A percentile compares a stretch with the other conserved stretches of the same genome.
Evolutionary conservation across 2,329 filamentous ascomycete genomes (phyloP).

Genomic region (Pestalotiopsis sp.): DNA sequence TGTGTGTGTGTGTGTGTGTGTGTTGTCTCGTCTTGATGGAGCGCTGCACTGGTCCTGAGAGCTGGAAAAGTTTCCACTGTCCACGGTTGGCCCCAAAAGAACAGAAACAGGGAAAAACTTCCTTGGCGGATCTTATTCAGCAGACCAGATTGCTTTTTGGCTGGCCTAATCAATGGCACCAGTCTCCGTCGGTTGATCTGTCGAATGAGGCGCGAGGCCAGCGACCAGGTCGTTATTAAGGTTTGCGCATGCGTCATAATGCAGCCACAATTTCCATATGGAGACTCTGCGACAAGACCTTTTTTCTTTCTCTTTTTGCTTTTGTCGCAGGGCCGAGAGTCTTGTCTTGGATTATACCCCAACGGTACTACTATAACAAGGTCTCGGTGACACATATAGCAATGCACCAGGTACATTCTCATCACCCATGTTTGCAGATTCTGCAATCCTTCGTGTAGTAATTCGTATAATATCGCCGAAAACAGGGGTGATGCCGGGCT

Average conservation of each 20-base stretch:
- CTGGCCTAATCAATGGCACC: neutral
- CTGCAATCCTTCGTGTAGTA: neutral
- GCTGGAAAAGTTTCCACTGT: neutral
- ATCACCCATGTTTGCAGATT: neutral
- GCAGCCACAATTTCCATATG: conserved; percentile 1
- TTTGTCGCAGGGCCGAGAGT: too few species aligned
- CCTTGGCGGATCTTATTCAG: neutral
- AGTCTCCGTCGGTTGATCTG: neutral
- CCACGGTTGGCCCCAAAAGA: neutral
- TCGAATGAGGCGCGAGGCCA: neutral
- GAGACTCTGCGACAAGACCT: neutral
- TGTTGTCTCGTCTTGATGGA: too few species aligned
- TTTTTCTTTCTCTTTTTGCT: too few species aligned
- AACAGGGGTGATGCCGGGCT: neutral
- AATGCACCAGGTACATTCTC: neutral
- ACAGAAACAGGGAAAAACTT: neutral
- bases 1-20: too few species aligned
- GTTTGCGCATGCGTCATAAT: conserved; percentile 1
- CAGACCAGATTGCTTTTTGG: neutral
- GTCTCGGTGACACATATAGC: neutral
- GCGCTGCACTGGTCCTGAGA: neutral
- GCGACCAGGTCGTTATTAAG: neutral
- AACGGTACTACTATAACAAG: neutral
- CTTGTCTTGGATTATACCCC: neutral
- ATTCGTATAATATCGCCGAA: neutral